Base-by-base conservation (phyloP, 192 early-diverging fungal genomes). In the Entomortierella lignicola region DNA sequence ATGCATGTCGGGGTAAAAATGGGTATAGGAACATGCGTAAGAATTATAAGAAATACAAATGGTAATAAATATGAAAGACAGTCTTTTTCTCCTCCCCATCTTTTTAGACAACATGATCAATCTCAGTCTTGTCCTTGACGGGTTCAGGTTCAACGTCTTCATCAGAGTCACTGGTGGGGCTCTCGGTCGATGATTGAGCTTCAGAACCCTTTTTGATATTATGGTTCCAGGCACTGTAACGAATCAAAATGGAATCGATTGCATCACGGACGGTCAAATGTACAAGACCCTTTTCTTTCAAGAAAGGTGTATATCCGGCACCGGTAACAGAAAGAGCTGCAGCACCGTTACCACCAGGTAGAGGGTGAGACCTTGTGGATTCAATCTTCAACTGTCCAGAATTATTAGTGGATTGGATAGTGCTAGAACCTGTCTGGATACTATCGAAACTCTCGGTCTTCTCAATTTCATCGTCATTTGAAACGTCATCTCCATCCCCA, bases 221-320 rank as follows among this genome's bases (percentile, higher is more conserved):
- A n/a, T 27, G 32, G 8, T 32, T 56, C 67, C 66, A 79, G 2
- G 18, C 20, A 8, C 37, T 48, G 3, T 53, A 34, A 21, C 68
- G 62, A 34, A 65, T 47, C 55, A 79, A 55, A 21, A 79, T 44
- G 37, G 67, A 43, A 30, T 79, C 67, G 8, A 79, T 62, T 8
- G 75, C 75, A 55, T 79, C 75, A 0, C 75, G 66, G n/a, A 79
- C 75, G n/a, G 75, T 79, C 66, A 79, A 44, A 55, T 79, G 75
- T 8, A 79, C 67, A 21, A 79, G 34, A 0, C 75, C 75, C 7
- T 79, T 67, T n/a, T 70, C 75, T 44, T 79, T 79, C 68, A 79
- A 70, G 52, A 79, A 79, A 0, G 75, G 75, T 20, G 67, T 66
- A 2, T 62, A 55, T 2, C 72, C 63, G 0, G 55, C 17, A 23